Evolutionary conservation across 169 alveolate genomes (phyloP).

Genomic region (Babesia bovis): DNA sequence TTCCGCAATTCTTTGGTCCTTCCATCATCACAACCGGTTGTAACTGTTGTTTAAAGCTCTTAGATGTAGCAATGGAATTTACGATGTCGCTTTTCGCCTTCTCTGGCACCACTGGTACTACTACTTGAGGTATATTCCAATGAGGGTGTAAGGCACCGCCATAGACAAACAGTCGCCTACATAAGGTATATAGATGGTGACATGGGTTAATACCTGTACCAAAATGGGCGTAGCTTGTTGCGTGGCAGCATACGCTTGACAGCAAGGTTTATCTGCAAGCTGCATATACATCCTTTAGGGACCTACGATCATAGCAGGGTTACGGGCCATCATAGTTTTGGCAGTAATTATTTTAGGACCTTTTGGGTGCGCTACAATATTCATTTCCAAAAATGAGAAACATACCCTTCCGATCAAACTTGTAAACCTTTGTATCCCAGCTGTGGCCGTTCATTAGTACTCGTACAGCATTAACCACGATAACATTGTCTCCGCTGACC

Average conservation of each 20-base stretch:
- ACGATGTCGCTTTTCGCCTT: too few species aligned
- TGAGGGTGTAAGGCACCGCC: conserved; percentile 89
- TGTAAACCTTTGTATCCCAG: conserved; percentile 89
- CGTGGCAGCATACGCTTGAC: conserved; percentile 87
- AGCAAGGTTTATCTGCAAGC: conserved; percentile 77
- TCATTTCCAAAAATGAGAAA: background rate
- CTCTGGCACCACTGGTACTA: conserved; percentile 64
- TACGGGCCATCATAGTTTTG: conserved; percentile 85
- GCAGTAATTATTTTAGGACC: conserved; percentile 87
- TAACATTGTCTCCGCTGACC: conserved; percentile 85
- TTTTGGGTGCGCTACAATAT: conserved; percentile 75
- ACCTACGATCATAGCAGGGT: conserved; percentile 86
- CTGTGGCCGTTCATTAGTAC: conserved; percentile 84
- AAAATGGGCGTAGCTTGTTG: conserved; percentile 69
- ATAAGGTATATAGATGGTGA: background rate
- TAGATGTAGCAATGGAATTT: background rate
- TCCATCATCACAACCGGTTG: background rate
- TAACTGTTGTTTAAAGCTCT: background rate
- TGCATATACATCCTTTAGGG: too few species aligned
- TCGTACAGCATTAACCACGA: conserved; percentile 87
- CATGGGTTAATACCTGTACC: conserved; percentile 54
- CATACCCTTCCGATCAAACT: conserved; percentile 81
- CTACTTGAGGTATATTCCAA: conserved; percentile 88
- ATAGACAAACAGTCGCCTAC: conserved; percentile 79
- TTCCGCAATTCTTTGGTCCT: background rate